phyloP scores from a whole-genome alignment of 179 eudicot genomes.

The Corrigiola litoralis region DNA sequence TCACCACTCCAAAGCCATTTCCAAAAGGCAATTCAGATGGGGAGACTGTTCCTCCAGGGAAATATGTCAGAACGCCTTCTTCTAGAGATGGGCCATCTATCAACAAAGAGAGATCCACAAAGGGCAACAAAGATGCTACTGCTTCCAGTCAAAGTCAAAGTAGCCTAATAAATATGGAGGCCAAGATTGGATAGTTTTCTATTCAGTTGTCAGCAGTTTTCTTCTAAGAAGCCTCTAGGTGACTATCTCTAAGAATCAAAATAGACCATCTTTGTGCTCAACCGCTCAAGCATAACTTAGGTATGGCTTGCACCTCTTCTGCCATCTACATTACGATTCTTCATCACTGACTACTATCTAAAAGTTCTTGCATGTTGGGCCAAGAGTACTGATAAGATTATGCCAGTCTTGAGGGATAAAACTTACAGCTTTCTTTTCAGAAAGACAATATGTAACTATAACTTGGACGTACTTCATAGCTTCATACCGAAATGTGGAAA shows the following conservation, averaged over 20 bases:
- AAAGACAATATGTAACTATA: background rate
- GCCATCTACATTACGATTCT: background rate
- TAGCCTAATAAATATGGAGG: constrained; percentile 54
- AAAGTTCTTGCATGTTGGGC: background rate
- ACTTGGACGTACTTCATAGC: background rate
- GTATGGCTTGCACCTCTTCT: constrained; percentile 17
- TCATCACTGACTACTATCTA: background rate
- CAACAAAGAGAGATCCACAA: constrained; percentile 37
- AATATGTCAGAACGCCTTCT: constrained; percentile 32
- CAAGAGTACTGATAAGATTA: background rate
- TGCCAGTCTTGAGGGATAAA: background rate
- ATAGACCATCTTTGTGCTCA: constrained; percentile 10
- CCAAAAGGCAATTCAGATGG: constrained; percentile 29
- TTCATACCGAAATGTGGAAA: background rate
- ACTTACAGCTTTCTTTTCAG: background rate
- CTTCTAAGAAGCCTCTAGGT: background rate
- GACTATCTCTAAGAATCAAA: constrained; percentile 5
- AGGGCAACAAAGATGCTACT: constrained; percentile 33
- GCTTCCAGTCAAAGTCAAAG: constrained; percentile 37
- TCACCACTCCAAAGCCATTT: constrained; percentile 14
- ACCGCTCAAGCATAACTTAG: background rate
- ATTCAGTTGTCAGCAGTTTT: background rate
- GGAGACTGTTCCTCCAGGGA: constrained; percentile 31
- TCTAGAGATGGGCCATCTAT: constrained; percentile 26
- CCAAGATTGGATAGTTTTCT: constrained; percentile 44